Evolutionary conservation across 2,329 filamentous ascomycete genomes (phyloP).

Genomic region (Dissoconium aciculare): DNA sequence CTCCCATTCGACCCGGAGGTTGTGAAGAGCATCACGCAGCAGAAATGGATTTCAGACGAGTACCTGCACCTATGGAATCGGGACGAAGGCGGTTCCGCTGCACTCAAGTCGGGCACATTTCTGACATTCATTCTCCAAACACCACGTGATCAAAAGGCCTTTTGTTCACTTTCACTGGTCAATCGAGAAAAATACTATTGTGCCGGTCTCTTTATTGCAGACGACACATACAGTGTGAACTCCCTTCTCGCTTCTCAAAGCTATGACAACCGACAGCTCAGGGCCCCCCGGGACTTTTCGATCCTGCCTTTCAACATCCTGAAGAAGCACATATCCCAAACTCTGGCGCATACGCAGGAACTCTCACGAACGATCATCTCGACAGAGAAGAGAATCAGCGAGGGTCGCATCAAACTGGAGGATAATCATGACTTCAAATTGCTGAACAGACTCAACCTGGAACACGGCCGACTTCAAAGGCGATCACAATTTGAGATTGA

Average conservation of each 20-base stretch:
- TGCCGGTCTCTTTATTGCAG: slow-evolving; percentile 19
- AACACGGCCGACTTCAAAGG: slow-evolving; percentile 20
- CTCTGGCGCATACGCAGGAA: slow-evolving; percentile 17
- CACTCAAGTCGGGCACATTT: slow-evolving; percentile 19
- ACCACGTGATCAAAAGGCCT: slow-evolving; percentile 20
- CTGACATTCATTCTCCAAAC: slow-evolving; percentile 24
- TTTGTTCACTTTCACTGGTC: slow-evolving; percentile 23
- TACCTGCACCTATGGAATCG: slow-evolving; percentile 23
- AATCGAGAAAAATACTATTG: slow-evolving; percentile 20
- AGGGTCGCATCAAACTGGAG: slow-evolving; percentile 21
- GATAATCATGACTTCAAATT: slow-evolving; percentile 24
- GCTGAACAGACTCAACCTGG: slow-evolving; percentile 21
- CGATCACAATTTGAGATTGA: slow-evolving; percentile 22
- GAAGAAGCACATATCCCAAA: slow-evolving; percentile 20
- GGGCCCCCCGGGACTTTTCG: slow-evolving; percentile 22
- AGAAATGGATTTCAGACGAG: slow-evolving; percentile 22
- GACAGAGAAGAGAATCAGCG: slow-evolving; percentile 21
- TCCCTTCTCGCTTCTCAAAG: slow-evolving; percentile 15
- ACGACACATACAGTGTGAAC: slow-evolving; percentile 18
- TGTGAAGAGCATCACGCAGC: slow-evolving; percentile 14
- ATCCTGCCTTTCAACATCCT: slow-evolving; percentile 21
- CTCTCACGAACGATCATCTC: slow-evolving; percentile 19
- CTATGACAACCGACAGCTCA: slow-evolving; percentile 23
- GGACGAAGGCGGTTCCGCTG: slow-evolving; percentile 21
- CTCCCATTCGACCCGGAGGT: slow-evolving; percentile 17